These are phyloP conservation scores for Vitis amurensis DNA, from an alignment of 164 flowering plant species.

Conservation along the genomic window DNA sequence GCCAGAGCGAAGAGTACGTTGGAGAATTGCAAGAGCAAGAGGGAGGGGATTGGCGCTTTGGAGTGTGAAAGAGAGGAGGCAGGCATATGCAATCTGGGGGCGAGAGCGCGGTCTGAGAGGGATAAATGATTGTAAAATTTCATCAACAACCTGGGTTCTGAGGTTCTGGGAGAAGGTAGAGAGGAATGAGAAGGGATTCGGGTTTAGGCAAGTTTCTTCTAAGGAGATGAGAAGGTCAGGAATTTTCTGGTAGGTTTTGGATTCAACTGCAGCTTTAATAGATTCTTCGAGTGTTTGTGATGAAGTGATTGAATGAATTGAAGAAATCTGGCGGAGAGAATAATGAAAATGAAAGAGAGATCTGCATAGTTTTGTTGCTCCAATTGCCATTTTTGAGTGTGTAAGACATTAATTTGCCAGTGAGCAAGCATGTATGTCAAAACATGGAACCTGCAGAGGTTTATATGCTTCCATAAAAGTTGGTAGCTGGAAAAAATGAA, in stretches of 20 bases:
- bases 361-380: conserved; percentile 7
- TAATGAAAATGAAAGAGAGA: not conserved
- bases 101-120: conserved; percentile 59
- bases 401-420: not conserved
- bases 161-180: conserved; percentile 33
- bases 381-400: conserved; percentile 4
- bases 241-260: conserved; percentile 48
- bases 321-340: conserved; percentile 6
- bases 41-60: conserved; percentile 59
- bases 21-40: conserved; percentile 62
- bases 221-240: conserved; percentile 42
- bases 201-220: conserved; percentile 23
- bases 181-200: conserved; percentile 69
- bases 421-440: not conserved
- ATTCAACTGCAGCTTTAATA: conserved; percentile 41
- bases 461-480: not conserved
- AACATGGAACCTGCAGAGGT: conserved; percentile 7
- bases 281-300: conserved; percentile 39
- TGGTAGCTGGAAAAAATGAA: not conserved
- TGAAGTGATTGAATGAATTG: conserved; percentile 10
- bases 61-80: conserved; percentile 57
- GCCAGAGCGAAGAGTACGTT: conserved; percentile 70
- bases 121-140: conserved; percentile 63
- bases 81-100: conserved; percentile 30
- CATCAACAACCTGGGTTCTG: conserved; percentile 51